Conservation (phyloP, 2,329 filamentous ascomycete genomes). For the Scleromitrula shiraiana region DNA sequence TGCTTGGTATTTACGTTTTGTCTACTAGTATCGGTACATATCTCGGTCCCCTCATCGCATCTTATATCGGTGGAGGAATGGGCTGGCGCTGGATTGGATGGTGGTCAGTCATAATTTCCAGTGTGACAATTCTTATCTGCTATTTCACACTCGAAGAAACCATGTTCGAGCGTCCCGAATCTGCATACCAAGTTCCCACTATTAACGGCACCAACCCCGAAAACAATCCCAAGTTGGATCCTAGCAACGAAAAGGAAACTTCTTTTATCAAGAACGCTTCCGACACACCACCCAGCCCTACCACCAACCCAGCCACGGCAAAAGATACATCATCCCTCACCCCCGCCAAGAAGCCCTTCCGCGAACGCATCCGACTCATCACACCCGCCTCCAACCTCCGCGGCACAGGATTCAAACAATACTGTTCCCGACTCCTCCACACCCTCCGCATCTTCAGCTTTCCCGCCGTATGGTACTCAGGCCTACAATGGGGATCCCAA, state of each 20-base stretch:
- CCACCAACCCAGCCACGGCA: no score
- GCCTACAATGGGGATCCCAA: slow-evolving; percentile 51
- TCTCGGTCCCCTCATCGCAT: slow-evolving; percentile 44
- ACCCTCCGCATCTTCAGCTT: slow-evolving; percentile 50
- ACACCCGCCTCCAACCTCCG: slow-evolving; percentile 46
- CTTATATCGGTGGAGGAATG: slow-evolving; percentile 40
- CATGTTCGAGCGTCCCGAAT: slow-evolving; percentile 34
- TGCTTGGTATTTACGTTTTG: slow-evolving; percentile 47
- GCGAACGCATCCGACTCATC: slow-evolving; percentile 46
- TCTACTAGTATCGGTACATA: slow-evolving; percentile 49
- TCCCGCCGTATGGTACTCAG: slow-evolving; percentile 48
- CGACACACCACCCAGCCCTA: slow-evolving; percentile 4
- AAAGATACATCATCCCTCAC: no score
- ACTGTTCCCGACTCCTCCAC: slow-evolving; percentile 43
- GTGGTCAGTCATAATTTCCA: slow-evolving; percentile 42
- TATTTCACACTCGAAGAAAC: slow-evolving; percentile 48
- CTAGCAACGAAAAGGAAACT: slow-evolving; percentile 12
- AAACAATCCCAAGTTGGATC: neutral
- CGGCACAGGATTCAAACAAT: slow-evolving; percentile 47
- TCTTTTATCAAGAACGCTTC: slow-evolving; percentile 9
- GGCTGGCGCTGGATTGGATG: slow-evolving; percentile 50
- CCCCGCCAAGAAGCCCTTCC: slow-evolving; percentile 39
- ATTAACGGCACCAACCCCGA: slow-evolving; percentile 17
- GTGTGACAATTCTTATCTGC: slow-evolving; percentile 38
- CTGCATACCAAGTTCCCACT: slow-evolving; percentile 30